A percentile compares a stretch with the other conserved stretches of the same genome.
Evolutionary conservation across 2,329 filamentous ascomycete genomes (phyloP).

Genomic region (Curvularia sp.): DNA sequence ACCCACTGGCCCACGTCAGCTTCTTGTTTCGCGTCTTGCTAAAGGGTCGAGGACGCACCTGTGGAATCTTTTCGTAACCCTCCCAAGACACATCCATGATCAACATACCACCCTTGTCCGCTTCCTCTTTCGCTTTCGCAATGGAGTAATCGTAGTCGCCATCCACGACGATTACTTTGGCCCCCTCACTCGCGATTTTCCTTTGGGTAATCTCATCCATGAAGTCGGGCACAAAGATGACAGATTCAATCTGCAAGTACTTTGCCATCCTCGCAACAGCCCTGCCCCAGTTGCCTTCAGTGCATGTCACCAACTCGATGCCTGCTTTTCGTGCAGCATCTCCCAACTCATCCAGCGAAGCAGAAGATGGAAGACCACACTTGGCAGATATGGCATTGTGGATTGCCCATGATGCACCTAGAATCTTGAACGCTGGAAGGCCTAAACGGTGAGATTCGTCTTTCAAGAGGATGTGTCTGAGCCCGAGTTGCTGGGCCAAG

Average conservation of each 20-base stretch:
- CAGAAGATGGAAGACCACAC: constrained; percentile 55
- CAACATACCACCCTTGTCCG: constrained; percentile 59
- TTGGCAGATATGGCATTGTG: constrained; percentile 63
- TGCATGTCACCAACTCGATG: constrained; percentile 67
- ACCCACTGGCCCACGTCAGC: constrained; percentile 64
- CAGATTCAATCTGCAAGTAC: constrained; percentile 62
- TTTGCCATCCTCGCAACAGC: constrained; percentile 73
- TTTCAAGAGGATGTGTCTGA: constrained; percentile 67
- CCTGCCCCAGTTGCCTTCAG: constrained; percentile 79
- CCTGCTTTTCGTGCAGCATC: constrained; percentile 23
- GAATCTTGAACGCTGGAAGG: constrained; percentile 79
- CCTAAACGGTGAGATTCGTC: constrained; percentile 74
- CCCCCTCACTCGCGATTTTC: constrained; percentile 69
- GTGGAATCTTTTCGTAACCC: constrained; percentile 70
- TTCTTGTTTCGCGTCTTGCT: not conserved
- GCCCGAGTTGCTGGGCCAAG: constrained; percentile 64
- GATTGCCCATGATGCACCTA: constrained; percentile 78
- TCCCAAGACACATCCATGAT: constrained; percentile 74
- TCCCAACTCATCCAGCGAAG: constrained; percentile 56
- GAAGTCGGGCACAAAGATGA: constrained; percentile 68
- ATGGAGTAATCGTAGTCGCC: constrained; percentile 72
- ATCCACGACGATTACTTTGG: constrained; percentile 62
- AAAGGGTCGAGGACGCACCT: constrained; percentile 48
- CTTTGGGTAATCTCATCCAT: constrained; percentile 63
- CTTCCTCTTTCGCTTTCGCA: constrained; percentile 55